These are phyloP conservation scores for Crotalaria pallida DNA, from an alignment of 306 rosid species.

Conservation along the genomic window DNA sequence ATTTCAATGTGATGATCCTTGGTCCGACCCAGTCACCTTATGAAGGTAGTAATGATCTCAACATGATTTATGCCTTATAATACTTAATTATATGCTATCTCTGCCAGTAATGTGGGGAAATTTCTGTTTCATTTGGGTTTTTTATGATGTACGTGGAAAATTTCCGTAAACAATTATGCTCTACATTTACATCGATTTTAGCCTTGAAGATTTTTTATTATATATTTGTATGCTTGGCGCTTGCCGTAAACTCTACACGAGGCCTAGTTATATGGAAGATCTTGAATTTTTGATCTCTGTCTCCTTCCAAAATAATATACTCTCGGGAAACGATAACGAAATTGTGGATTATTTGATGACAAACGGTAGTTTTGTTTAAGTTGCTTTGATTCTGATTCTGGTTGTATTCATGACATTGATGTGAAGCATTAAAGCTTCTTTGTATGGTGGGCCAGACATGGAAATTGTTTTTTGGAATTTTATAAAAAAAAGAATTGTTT, in stretches of 20 bases:
- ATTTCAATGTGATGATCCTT: constrained; percentile 93
- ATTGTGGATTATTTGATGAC: neutral
- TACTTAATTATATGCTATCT: neutral
- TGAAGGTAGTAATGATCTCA: constrained; percentile 59
- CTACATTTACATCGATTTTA: neutral
- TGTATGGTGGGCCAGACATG: neutral
- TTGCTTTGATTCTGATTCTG: neutral
- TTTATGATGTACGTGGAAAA: neutral
- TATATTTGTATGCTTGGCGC: neutral
- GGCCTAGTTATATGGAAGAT: neutral
- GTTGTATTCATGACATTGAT: neutral
- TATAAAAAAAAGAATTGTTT: too few species aligned
- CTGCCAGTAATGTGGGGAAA: neutral
- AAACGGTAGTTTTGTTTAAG: neutral
- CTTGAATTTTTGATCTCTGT: too few species aligned
- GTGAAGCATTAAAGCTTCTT: neutral
- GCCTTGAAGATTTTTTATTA: neutral
- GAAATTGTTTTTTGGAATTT: constrained; percentile 1
- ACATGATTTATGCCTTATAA: neutral
- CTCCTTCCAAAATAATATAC: too few species aligned
- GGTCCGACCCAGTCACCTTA: constrained; percentile 95
- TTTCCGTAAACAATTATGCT: neutral
- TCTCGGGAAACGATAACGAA: neutral
- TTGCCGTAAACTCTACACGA: neutral
- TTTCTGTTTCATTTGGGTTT: neutral